phyloP scores from a whole-genome alignment of 1,139 yeast species.

The Sugiyamaella neomexicana region DNA sequence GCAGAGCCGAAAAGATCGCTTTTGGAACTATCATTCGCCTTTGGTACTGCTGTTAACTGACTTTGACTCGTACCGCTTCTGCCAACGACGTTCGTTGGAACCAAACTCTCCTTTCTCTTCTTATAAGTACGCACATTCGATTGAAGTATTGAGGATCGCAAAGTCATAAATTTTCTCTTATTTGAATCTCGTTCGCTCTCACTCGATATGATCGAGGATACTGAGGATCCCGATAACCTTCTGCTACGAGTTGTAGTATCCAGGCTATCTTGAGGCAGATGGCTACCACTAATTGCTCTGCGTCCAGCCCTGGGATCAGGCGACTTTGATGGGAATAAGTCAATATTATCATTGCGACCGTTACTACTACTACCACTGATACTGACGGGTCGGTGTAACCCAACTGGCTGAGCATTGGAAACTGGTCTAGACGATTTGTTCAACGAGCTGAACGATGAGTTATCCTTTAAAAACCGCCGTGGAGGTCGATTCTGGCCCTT shows the following conservation, averaged over 20 bases:
- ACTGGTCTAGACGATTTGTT: constrained; percentile 1
- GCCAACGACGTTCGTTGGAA: neutral
- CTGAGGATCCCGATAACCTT: neutral
- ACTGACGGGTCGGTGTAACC: neutral
- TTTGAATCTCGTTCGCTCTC: neutral
- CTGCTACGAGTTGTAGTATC: neutral
- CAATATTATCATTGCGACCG: neutral
- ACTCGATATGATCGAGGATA: neutral
- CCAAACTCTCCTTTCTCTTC: neutral
- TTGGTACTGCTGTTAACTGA: too few relatives aligned
- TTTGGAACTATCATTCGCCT: too few relatives aligned
- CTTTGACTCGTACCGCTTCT: neutral
- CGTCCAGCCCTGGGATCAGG: neutral
- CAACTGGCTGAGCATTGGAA: constrained; percentile 4
- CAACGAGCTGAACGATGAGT: constrained; percentile 8
- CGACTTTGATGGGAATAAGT: constrained; percentile 2
- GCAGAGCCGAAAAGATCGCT: too few relatives aligned
- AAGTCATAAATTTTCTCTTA: neutral
- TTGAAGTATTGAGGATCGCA: neutral
- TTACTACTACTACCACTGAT: neutral
- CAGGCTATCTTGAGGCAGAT: constrained; percentile 10
- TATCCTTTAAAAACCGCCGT: constrained; percentile 3
- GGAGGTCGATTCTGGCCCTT: neutral
- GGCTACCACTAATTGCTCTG: neutral
- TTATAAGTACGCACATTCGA: neutral